A percentile compares a stretch with the other conserved stretches of the same genome.
These are phyloP conservation scores for Ordospora colligata DNA, from an alignment of 371 early-diverging fungal species.

Conservation along the genomic window DNA sequence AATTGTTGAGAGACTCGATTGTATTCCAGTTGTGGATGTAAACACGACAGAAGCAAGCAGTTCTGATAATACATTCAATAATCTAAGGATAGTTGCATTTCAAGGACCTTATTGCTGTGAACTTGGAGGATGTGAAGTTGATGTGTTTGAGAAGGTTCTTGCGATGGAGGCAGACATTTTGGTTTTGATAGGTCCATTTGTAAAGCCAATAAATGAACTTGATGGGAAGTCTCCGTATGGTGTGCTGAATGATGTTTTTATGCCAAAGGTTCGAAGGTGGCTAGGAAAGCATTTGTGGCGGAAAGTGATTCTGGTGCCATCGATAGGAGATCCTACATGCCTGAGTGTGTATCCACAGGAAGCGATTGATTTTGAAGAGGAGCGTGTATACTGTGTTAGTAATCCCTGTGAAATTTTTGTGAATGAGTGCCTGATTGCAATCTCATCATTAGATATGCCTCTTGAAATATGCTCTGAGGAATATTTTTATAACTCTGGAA, in stretches of 20 bases:
- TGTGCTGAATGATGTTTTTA: neutral
- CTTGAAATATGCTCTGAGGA: conserved; percentile 30
- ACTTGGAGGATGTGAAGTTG: neutral
- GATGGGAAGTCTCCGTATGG: neutral
- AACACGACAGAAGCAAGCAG: neutral
- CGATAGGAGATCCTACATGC: conserved; percentile 13
- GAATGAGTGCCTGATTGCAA: conserved; percentile 24
- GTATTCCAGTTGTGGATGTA: conserved; percentile 22
- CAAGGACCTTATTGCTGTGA: neutral
- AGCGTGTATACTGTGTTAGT: neutral
- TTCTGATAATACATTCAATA: neutral
- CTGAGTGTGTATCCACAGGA: conserved; percentile 37
- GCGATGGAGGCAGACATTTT: conserved; percentile 10
- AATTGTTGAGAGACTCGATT: conserved; percentile 31
- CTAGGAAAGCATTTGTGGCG: neutral
- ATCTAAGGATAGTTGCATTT: conserved; percentile 29
- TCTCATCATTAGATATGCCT: conserved; percentile 35
- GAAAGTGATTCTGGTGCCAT: conserved; percentile 43
- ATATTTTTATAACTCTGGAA: neutral
- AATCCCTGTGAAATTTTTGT: conserved; percentile 45
- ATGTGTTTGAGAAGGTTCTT: conserved; percentile 7
- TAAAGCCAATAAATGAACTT: neutral
- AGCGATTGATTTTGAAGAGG: neutral
- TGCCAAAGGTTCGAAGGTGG: neutral
- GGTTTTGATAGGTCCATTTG: conserved; percentile 46